A percentile compares a stretch with the other conserved stretches of the same genome.
phyloP scores from a whole-genome alignment of 1,284 basidiomycete species.

The Cryptococcus neoformans region DNA sequence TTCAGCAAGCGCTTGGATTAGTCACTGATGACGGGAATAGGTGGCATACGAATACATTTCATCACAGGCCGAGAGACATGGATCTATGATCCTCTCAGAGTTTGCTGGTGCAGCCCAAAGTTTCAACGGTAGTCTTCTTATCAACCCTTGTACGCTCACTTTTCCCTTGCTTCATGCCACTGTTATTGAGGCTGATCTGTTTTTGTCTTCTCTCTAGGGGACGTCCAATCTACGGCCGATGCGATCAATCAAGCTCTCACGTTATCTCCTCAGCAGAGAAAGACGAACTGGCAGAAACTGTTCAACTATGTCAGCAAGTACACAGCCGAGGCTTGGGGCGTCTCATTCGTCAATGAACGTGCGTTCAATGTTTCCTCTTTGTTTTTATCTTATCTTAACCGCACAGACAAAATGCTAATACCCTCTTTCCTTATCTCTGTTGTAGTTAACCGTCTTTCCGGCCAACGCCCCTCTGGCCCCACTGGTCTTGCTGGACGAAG shows the following conservation, averaged over 20 bases:
- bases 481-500: slow-evolving; percentile 21
- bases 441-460: slow-evolving; percentile 27
- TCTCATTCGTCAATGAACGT: slow-evolving; percentile 79
- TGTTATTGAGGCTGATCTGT: not conserved
- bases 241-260: slow-evolving; percentile 93
- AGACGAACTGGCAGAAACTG: slow-evolving; percentile 90
- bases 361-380: slow-evolving; percentile 8
- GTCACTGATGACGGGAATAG: slow-evolving; percentile 49
- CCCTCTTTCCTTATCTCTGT: not conserved
- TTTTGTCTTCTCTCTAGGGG: slow-evolving; percentile 50
- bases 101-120: slow-evolving; percentile 98
- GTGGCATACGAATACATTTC: slow-evolving; percentile 99
- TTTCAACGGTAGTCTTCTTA: slow-evolving; percentile 86
- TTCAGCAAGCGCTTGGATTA: not conserved
- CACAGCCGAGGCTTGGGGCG: slow-evolving; percentile 89
- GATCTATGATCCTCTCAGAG: slow-evolving; percentile 96
- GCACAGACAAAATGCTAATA: not conserved
- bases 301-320: slow-evolving; percentile 95
- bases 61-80: slow-evolving; percentile 86
- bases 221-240: slow-evolving; percentile 91
- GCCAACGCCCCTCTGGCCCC: slow-evolving; percentile 25
- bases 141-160: slow-evolving; percentile 70
- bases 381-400: not conserved
- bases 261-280: slow-evolving; percentile 73
- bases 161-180: slow-evolving; percentile 1